These are phyloP conservation scores for Hericium alpestre DNA, from an alignment of 768 basidiomycete genomes.

Conservation along the genomic window DNA sequence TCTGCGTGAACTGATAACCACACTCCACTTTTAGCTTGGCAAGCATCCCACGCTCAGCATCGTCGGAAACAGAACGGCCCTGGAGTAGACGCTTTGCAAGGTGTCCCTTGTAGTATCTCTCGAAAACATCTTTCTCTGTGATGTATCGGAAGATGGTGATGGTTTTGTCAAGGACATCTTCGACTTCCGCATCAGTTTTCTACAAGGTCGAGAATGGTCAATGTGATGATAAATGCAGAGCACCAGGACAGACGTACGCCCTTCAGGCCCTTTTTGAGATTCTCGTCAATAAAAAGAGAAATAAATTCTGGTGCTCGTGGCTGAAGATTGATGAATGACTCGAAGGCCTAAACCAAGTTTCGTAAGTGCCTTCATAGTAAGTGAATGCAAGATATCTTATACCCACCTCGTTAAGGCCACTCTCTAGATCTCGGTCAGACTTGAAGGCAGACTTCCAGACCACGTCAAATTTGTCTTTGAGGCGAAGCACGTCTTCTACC, in stretches of 20 bases:
- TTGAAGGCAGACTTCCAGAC: constrained; percentile 65
- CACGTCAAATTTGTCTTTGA: constrained; percentile 85
- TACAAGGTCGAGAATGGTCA: constrained; percentile 21
- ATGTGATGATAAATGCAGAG: not conserved
- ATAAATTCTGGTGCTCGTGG: constrained; percentile 87
- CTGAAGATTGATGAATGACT: constrained; percentile 82
- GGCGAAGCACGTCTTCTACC: constrained; percentile 83
- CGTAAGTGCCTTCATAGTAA: not conserved
- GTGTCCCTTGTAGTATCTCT: constrained; percentile 94
- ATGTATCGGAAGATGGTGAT: constrained; percentile 93
- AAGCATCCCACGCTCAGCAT: constrained; percentile 95
- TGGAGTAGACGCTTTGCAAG: constrained; percentile 85
- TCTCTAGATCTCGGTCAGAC: constrained; percentile 68
- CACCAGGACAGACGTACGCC: constrained; percentile 46
- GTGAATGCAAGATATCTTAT: not conserved
- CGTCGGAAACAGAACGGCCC: constrained; percentile 86
- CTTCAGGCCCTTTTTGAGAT: constrained; percentile 88
- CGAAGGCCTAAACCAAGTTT: constrained; percentile 60
- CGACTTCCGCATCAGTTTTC: constrained; percentile 95
- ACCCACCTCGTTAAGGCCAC: constrained; percentile 70
- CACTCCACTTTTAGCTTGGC: constrained; percentile 95
- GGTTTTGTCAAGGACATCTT: constrained; percentile 84
- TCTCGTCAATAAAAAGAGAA: constrained; percentile 93
- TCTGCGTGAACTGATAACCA: constrained; percentile 94
- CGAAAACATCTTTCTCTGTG: constrained; percentile 93